Evolutionary conservation across 352 stramenopile species (phyloP).

Genomic region (Phytophthora crassamura): DNA sequence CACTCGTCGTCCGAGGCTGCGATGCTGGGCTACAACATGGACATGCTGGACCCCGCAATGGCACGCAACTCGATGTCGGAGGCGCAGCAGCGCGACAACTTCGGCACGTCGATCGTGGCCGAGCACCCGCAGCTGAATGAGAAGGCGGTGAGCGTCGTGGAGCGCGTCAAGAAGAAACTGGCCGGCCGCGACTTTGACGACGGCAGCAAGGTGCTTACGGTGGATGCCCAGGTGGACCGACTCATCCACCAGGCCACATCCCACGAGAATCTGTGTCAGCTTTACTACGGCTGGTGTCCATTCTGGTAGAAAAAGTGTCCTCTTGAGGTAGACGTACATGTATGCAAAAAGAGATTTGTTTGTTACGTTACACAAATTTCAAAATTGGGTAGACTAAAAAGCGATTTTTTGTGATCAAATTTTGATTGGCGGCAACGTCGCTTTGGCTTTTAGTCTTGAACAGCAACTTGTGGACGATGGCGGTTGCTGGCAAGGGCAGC

Average conservation of each 20-base stretch:
- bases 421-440: conserved; percentile 29
- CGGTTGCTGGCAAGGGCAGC: conserved; percentile 32
- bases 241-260: conserved; percentile 99
- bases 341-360: conserved; percentile 7
- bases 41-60: conserved; percentile 61
- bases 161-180: conserved; percentile 99
- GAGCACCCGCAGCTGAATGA: conserved; percentile 87
- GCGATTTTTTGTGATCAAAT: background rate
- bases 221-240: conserved; percentile 96
- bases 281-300: conserved; percentile 99
- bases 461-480: conserved; percentile 33
- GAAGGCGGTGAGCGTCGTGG: conserved; percentile 96
- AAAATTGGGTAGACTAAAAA: background rate
- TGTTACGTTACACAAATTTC: conserved; percentile 2
- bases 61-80: conserved; percentile 74
- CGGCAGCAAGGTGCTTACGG: conserved; percentile 76
- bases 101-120: conserved; percentile 55
- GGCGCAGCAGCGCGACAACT: conserved; percentile 55
- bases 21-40: conserved; percentile 72
- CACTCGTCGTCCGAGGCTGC: conserved; percentile 67
- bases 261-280: conserved; percentile 98
- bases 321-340: background rate
- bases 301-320: conserved; percentile 69
- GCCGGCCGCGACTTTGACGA: conserved; percentile 97
- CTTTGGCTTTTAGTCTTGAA: conserved; percentile 12